phyloP scores from a whole-genome alignment of 2,329 filamentous ascomycete species.

The Alternaria sp. region DNA sequence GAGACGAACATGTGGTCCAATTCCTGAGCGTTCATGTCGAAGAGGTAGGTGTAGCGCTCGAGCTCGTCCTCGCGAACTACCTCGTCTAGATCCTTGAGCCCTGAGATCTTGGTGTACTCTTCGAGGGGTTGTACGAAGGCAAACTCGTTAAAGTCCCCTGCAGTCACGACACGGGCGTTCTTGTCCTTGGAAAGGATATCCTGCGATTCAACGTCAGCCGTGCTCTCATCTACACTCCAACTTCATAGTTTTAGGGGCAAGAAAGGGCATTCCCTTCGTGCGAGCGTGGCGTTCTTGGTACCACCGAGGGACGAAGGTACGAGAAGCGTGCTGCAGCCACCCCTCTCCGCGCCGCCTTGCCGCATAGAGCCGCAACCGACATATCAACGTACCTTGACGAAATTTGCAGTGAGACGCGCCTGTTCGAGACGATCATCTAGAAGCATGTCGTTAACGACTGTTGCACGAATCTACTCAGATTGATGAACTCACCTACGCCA shows the following conservation, averaged over 20 bases:
- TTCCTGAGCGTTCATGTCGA: slow-evolving; percentile 71
- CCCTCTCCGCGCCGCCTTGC: slow-evolving; percentile 14
- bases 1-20: slow-evolving; percentile 75
- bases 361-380: background rate
- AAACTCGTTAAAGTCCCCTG: slow-evolving; percentile 78
- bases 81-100: slow-evolving; percentile 67
- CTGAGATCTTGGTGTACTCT: slow-evolving; percentile 60
- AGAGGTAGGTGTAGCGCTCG: slow-evolving; percentile 75
- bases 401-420: slow-evolving; percentile 61
- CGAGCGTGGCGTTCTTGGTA: slow-evolving; percentile 21
- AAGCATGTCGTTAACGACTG: slow-evolving; percentile 3
- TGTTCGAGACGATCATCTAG: slow-evolving; percentile 61
- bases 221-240: background rate
- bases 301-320: slow-evolving; percentile 7
- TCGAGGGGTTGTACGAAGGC: slow-evolving; percentile 65
- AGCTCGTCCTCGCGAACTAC: slow-evolving; percentile 57
- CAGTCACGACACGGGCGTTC: slow-evolving; percentile 64
- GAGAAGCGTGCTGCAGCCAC: slow-evolving; percentile 20
- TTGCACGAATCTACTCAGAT: background rate
- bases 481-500: slow-evolving; percentile 52
- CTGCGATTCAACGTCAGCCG: slow-evolving; percentile 34
- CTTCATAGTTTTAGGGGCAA: background rate
- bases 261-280: slow-evolving; percentile 17
- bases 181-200: slow-evolving; percentile 63
- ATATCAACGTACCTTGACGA: slow-evolving; percentile 38